These are phyloP conservation scores for Eimeria sp. DNA, from an alignment of 169 alveolate species.

Conservation along the genomic window DNA sequence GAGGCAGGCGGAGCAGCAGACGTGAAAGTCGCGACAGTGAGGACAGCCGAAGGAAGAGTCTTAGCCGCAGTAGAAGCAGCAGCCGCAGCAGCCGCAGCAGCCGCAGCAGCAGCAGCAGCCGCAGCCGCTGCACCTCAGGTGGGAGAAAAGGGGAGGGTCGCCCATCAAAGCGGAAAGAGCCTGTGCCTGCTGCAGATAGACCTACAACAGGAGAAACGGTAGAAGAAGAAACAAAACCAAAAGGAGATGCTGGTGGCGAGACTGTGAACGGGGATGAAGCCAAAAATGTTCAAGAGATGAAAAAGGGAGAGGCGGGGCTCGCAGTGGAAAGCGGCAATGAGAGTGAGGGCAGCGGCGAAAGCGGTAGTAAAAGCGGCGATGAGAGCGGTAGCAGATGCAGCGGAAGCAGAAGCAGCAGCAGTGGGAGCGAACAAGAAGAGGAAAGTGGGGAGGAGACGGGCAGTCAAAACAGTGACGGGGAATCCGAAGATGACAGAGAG, in stretches of 20 bases:
- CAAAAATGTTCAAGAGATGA: not conserved
- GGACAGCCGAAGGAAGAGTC: not conserved
- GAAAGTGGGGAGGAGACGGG: slow-evolving; percentile 17
- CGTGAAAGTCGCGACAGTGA: not conserved
- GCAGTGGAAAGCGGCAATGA: slow-evolving; percentile 36
- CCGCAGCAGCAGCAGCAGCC: slow-evolving; percentile 51
- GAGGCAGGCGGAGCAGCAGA: slow-evolving; percentile 20
- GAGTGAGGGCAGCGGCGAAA: slow-evolving; percentile 14
- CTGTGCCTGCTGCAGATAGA: not conserved
- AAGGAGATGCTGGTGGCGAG: not conserved
- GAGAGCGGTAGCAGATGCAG: slow-evolving; percentile 7
- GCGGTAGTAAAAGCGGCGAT: slow-evolving; percentile 2
- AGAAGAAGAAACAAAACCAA: not conserved
- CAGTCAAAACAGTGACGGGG: slow-evolving; percentile 6
- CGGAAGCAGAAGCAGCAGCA: not conserved
- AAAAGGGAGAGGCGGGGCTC: not conserved
- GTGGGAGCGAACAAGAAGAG: slow-evolving; percentile 34
- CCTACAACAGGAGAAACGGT: not conserved
- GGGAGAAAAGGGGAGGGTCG: not conserved
- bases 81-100: slow-evolving; percentile 4
- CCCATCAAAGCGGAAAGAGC: slow-evolving; percentile 44
- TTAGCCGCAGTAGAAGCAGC: slow-evolving; percentile 4
- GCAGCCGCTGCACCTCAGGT: slow-evolving; percentile 43
- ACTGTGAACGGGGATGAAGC: slow-evolving; percentile 17
- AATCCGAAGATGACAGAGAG: slow-evolving; percentile 28